Percentiles rank a stretch among this genome's conserved stretches.
phyloP scores from a whole-genome alignment of 2,329 filamentous ascomycete species.

The Emmonsiellopsis sp. region DNA sequence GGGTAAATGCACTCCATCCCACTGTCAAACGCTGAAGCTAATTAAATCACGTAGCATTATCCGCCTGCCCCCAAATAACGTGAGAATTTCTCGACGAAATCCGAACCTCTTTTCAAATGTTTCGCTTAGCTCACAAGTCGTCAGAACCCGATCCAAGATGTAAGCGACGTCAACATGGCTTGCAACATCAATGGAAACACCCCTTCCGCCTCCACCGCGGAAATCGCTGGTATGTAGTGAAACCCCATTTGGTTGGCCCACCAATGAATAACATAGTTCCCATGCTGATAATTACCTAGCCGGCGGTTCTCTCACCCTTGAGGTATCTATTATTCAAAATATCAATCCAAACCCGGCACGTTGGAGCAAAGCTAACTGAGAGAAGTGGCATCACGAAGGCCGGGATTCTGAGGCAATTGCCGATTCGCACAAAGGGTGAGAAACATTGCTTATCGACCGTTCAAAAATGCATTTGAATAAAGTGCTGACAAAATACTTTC shows the following conservation, averaged over 20 bases:
- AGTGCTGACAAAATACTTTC: not conserved
- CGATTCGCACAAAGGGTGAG: conserved; percentile 2
- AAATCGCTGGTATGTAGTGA: conserved; percentile 7
- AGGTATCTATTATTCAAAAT: not conserved
- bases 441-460: not conserved
- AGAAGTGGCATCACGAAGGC: conserved; percentile 2
- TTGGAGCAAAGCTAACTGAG: not conserved
- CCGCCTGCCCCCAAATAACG: not conserved
- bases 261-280: too few species aligned
- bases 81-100: not conserved
- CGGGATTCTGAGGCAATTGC: not conserved
- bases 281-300: not conserved
- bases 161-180: conserved; percentile 6
- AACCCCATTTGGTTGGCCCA: conserved; percentile 7
- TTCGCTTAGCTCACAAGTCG: not conserved
- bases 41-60: not conserved
- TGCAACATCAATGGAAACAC: conserved; percentile 11
- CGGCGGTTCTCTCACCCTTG: not conserved
- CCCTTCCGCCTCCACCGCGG: conserved; percentile 5
- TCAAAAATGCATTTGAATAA: not conserved
- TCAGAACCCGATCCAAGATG: conserved; percentile 9
- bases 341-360: not conserved
- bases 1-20: not conserved
- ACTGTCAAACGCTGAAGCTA: not conserved
- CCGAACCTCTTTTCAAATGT: not conserved